phyloP scores from a whole-genome alignment of 306 rosid genomes.

The Calophaca sinica region DNA sequence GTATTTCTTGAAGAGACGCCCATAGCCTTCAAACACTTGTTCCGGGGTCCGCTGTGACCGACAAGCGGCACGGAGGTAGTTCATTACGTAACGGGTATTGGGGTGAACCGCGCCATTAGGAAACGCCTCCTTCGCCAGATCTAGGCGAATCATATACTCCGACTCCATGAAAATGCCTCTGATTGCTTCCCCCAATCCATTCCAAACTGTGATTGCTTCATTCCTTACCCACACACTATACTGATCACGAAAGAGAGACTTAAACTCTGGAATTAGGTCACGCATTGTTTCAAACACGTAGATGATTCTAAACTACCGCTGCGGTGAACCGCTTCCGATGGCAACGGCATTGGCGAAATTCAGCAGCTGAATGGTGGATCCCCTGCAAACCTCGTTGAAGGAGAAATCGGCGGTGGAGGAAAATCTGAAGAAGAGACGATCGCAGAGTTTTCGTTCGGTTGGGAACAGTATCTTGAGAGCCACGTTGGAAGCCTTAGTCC shows the following conservation, averaged over 20 bases:
- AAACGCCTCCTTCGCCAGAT: conserved; percentile 61
- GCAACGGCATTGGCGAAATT: conserved; percentile 68
- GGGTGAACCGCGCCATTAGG: conserved; percentile 85
- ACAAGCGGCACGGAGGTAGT: conserved; percentile 79
- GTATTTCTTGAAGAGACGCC: conserved; percentile 46
- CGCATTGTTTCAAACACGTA: conserved; percentile 66
- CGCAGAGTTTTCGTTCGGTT: conserved; percentile 74
- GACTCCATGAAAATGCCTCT: neutral
- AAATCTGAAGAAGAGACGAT: conserved; percentile 75
- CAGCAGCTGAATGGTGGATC: conserved; percentile 74
- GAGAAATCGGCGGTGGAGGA: conserved; percentile 75
- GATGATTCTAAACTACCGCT: conserved; percentile 55
- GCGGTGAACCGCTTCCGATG: conserved; percentile 60
- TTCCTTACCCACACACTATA: neutral
- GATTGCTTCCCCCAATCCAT: conserved; percentile 58
- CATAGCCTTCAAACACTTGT: conserved; percentile 74
- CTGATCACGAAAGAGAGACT: conserved; percentile 58
- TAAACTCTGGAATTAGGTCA: conserved; percentile 66
- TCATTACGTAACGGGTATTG: conserved; percentile 88
- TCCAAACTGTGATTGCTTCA: conserved; percentile 76
- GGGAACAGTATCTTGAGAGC: conserved; percentile 79
- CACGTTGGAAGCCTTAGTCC: conserved; percentile 76
- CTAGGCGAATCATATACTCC: conserved; percentile 56
- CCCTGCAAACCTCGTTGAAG: conserved; percentile 87
- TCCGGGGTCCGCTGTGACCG: conserved; percentile 72